Percentiles rank a stretch among this genome's conserved stretches.
These are phyloP conservation scores for Mycena sanguinolenta DNA, from an alignment of 768 basidiomycete genomes.

Conservation along the genomic window DNA sequence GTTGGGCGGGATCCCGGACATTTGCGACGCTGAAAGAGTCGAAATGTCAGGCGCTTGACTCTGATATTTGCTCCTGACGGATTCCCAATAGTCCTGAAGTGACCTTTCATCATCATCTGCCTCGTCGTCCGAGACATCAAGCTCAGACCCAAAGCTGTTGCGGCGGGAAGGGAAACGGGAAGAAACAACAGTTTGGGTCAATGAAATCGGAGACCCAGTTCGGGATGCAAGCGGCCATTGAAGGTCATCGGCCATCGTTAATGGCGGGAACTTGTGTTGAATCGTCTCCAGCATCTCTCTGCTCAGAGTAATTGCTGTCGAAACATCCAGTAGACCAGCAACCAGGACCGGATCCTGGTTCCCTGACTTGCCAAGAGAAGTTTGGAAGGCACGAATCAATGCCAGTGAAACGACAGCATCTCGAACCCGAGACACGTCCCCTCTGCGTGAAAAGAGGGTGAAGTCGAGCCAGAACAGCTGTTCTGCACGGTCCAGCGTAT, in stretches of 20 bases:
- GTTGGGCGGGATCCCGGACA: constrained; percentile 69
- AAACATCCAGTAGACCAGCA: constrained; percentile 78
- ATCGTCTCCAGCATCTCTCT: constrained; percentile 91
- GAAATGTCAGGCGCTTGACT: constrained; percentile 56
- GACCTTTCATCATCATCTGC: constrained; percentile 48
- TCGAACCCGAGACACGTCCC: constrained; percentile 78
- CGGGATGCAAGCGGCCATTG: constrained; percentile 75
- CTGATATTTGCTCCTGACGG: constrained; percentile 68
- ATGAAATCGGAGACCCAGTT: constrained; percentile 58
- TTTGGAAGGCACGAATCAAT: constrained; percentile 80
- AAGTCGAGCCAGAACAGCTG: constrained; percentile 78
- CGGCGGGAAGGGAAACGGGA: constrained; percentile 35
- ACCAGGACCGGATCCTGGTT: constrained; percentile 66
- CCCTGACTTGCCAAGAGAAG: constrained; percentile 78
- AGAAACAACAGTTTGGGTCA: constrained; percentile 36
- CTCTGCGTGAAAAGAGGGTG: constrained; percentile 64
- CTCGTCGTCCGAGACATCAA: constrained; percentile 54
- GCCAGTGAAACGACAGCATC: constrained; percentile 81
- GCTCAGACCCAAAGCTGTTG: constrained; percentile 34
- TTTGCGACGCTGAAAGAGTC: constrained; percentile 56
- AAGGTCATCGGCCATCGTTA: constrained; percentile 68
- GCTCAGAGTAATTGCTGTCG: constrained; percentile 82
- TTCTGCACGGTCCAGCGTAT: constrained; percentile 76
- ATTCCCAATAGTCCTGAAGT: constrained; percentile 75
- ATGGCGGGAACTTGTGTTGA: constrained; percentile 71